Evolutionary conservation across 2,329 filamentous ascomycete genomes (phyloP), one percentile per base, ranked within the genome.

Genomic region (Pyrenophora seminiperda): DNA sequence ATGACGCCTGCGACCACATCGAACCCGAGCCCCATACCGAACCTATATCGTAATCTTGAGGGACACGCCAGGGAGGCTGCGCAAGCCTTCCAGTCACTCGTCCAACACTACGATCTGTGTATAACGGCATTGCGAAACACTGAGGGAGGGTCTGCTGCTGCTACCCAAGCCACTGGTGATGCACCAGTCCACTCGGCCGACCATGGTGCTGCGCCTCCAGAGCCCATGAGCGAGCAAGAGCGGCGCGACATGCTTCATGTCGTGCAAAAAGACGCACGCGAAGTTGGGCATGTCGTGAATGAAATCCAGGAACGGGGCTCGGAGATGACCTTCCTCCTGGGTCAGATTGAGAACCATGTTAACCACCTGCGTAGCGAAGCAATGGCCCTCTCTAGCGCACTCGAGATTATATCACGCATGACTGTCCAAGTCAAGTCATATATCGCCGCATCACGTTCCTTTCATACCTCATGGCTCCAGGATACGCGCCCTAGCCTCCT

Each of bases 111-210:
- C 69, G 93, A 97, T 71, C 84, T 96, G 58, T 97, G 93, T 71
- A 90, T 96, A 11, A 93, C 88, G 1, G 93, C 93, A 1, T 87
- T 97, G 34, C 89, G 91, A 52, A 91, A 93, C 41, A 97, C 92
- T 3, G 91, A 96, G 75, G 77, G 78, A 49, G 77, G 79, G 7
- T 75, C 76, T 9, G 76, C 76, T 52, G 78, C 78, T 11, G 77
- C 77, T 2, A 74, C 70, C n/a, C 70, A 74, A 42, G 72, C 72
- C 15, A 70, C 73, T 1, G 71, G 68, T 20, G 73, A 76, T 47
- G 65, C 60, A 3, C 61, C 65, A 3, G 54, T 59, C 20, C 59
- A 70, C 27, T 65, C 68, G 7, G 54, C 47, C 19, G 55, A 64
- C 39, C 56, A 67, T 20, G 59, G 69, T 13, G 62, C 66, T n/a